These are phyloP conservation scores for Daldinia loculata DNA, from an alignment of 495 filamentous ascomycete genomes.

Conservation along the genomic window DNA sequence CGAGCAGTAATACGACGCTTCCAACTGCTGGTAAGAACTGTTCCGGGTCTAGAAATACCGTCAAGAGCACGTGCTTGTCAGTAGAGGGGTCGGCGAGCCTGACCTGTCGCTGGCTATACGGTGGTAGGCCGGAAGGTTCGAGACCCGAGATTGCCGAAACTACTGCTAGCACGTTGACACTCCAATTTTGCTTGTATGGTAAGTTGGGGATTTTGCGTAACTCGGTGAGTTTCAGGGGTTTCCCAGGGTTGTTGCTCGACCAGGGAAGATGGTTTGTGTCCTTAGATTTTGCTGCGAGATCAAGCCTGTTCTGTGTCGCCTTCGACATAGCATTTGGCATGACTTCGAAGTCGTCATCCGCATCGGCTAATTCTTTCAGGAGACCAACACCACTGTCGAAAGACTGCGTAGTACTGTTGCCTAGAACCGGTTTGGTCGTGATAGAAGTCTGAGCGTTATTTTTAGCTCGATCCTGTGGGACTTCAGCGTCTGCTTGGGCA, in stretches of 20 bases:
- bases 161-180: constrained; percentile 56
- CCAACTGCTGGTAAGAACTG: constrained; percentile 51
- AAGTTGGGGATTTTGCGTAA: constrained; percentile 54
- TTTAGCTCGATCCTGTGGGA: constrained; percentile 10
- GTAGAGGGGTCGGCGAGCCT: constrained; percentile 54
- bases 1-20: constrained; percentile 53
- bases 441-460: constrained; percentile 1
- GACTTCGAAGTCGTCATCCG: constrained; percentile 46
- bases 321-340: constrained; percentile 35
- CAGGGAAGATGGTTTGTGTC: constrained; percentile 28
- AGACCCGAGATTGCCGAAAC: constrained; percentile 51
- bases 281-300: constrained; percentile 20
- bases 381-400: constrained; percentile 26
- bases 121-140: constrained; percentile 50
- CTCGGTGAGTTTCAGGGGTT: constrained; percentile 52
- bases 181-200: constrained; percentile 60
- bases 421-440: not conserved
- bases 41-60: constrained; percentile 56
- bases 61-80: constrained; percentile 53
- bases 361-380: constrained; percentile 23
- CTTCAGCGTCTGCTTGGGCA: constrained; percentile 7
- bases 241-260: constrained; percentile 40
- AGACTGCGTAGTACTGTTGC: constrained; percentile 2
- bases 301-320: constrained; percentile 33
- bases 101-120: constrained; percentile 53